Evolutionary conservation across 495 filamentous ascomycete genomes (phyloP).

Genomic region (Podospora pseudopauciseta): DNA sequence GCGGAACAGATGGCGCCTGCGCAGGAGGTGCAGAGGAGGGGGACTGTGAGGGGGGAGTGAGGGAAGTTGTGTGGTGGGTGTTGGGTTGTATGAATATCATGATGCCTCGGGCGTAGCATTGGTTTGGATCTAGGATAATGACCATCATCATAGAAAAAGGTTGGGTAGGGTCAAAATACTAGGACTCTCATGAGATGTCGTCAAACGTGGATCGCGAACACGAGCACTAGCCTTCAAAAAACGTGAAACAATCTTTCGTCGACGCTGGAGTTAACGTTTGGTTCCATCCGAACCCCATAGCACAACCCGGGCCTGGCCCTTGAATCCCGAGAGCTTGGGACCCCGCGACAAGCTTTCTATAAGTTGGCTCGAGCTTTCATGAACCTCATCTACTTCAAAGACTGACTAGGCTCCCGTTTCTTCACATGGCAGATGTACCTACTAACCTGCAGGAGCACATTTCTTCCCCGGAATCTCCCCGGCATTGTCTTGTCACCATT

Average conservation of each 20-base stretch:
- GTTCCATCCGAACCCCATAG: background rate
- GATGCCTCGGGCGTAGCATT: too few species aligned
- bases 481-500: background rate
- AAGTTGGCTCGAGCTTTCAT: background rate
- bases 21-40: conserved; percentile 17
- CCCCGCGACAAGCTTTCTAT: too few species aligned
- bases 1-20: conserved; percentile 24
- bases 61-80: too few species aligned
- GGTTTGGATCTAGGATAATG: background rate
- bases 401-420: background rate
- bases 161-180: background rate
- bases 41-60: background rate
- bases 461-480: background rate
- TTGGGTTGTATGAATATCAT: too few species aligned
- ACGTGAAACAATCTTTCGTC: background rate
- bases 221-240: background rate
- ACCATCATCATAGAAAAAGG: background rate
- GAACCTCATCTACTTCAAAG: background rate
- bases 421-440: too few species aligned
- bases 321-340: background rate
- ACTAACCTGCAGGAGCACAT: background rate
- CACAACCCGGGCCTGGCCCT: background rate
- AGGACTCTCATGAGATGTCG: background rate
- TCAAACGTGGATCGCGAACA: background rate
- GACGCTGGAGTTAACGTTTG: background rate